Conservation (phyloP, 2,329 filamentous ascomycete genomes). For the Fusarium solani-melongenae region DNA sequence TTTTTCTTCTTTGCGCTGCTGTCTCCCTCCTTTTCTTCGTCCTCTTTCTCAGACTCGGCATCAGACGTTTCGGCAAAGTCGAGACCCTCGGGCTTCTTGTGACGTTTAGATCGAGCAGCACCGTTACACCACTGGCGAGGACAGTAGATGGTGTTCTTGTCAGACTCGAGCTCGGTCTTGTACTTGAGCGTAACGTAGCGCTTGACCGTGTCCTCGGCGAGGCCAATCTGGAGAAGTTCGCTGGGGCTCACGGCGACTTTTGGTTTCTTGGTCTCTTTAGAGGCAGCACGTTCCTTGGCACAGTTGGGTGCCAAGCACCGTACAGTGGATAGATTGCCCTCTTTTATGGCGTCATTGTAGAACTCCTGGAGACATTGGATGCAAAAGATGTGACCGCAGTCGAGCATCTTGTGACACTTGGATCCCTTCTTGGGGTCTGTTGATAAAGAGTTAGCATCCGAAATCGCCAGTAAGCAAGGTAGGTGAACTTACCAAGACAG, state of each 20-base stretch:
- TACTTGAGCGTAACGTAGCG: slow-evolving; percentile 92
- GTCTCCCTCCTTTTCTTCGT: slow-evolving; percentile 46
- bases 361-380: slow-evolving; percentile 87
- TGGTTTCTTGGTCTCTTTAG: slow-evolving; percentile 59
- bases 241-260: slow-evolving; percentile 81
- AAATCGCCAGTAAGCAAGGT: not conserved
- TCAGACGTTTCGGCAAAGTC: slow-evolving; percentile 69
- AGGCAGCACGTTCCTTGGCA: slow-evolving; percentile 68
- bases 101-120: slow-evolving; percentile 80
- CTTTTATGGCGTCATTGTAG: slow-evolving; percentile 87
- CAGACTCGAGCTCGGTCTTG: slow-evolving; percentile 90
- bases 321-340: slow-evolving; percentile 83
- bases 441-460: not conserved
- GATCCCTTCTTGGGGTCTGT: slow-evolving; percentile 88
- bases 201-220: slow-evolving; percentile 78
- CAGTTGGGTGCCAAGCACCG: slow-evolving; percentile 85
- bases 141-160: slow-evolving; percentile 93
- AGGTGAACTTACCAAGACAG: slow-evolving; percentile 70
- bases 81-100: slow-evolving; percentile 76
- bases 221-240: slow-evolving; percentile 82
- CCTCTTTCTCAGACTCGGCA: slow-evolving; percentile 61
- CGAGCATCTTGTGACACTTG: slow-evolving; percentile 82
- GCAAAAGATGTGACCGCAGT: slow-evolving; percentile 94
- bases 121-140: slow-evolving; percentile 93
- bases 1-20: slow-evolving; percentile 34